Percentiles rank a stretch among this genome's conserved stretches.
These are phyloP conservation scores for Penicillium thymicola DNA, from an alignment of 2,329 filamentous ascomycete genomes.

Conservation along the genomic window DNA sequence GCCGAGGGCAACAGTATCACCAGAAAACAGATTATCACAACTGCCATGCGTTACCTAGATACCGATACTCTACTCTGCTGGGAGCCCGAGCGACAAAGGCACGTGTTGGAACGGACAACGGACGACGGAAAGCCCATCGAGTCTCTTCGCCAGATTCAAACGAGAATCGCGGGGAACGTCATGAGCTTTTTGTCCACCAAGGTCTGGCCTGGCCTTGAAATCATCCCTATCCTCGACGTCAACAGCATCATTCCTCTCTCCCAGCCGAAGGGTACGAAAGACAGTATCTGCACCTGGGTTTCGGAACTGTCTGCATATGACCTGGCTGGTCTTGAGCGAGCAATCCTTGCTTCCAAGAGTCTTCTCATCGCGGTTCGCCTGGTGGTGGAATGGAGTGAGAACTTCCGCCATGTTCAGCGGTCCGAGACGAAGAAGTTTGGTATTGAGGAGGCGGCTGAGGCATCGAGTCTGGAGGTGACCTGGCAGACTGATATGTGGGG, in stretches of 20 bases:
- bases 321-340: conserved; percentile 81
- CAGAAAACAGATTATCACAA: conserved; percentile 62
- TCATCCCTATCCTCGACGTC: conserved; percentile 75
- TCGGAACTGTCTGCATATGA: conserved; percentile 70
- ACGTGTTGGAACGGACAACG: conserved; percentile 47
- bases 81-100: conserved; percentile 58
- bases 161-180: conserved; percentile 65
- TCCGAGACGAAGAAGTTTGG: conserved; percentile 57
- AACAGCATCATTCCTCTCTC: conserved; percentile 70
- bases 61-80: conserved; percentile 94
- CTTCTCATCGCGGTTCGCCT: conserved; percentile 73
- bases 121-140: conserved; percentile 49
- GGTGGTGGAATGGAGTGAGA: conserved; percentile 82
- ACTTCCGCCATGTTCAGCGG: conserved; percentile 55
- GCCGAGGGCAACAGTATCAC: conserved; percentile 49
- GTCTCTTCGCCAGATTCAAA: conserved; percentile 70
- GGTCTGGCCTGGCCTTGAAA: conserved; percentile 80
- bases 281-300: conserved; percentile 77
- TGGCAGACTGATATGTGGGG: conserved; percentile 94
- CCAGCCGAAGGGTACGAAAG: conserved; percentile 71
- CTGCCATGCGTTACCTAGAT: conserved; percentile 78
- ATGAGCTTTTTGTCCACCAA: conserved; percentile 66
- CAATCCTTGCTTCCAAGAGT: conserved; percentile 80
- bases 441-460: conserved; percentile 75
- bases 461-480: conserved; percentile 76